Evolutionary conservation across 2,329 filamentous ascomycete genomes (phyloP).

Genomic region (Diaporthe vexans): DNA sequence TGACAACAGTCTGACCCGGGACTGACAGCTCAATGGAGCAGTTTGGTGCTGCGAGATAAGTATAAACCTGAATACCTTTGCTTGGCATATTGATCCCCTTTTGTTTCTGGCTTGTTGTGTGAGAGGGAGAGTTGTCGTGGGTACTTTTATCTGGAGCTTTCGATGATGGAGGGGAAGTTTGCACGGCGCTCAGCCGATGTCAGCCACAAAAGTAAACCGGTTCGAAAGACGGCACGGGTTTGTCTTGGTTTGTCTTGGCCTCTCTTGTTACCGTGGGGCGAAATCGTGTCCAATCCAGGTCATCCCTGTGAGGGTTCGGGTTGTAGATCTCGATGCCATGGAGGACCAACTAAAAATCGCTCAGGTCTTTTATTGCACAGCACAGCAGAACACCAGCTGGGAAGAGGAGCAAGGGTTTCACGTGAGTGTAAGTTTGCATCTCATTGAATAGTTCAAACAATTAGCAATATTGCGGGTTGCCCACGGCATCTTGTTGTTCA

Average conservation of each 20-base stretch:
- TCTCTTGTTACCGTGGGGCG: conserved; percentile 5
- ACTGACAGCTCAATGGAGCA: conserved; percentile 60
- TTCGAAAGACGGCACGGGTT: conserved; percentile 5
- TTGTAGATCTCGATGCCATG: background rate
- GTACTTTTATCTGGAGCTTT: background rate
- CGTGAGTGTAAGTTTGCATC: background rate
- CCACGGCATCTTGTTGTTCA: background rate
- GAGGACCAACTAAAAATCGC: too few species aligned
- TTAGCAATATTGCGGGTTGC: background rate
- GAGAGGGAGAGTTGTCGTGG: background rate
- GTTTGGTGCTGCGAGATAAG: conserved; percentile 55
- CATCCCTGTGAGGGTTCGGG: conserved; percentile 30
- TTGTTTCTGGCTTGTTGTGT: background rate
- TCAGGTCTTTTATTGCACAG: background rate
- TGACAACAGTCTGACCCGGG: conserved; percentile 53
- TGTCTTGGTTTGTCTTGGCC: conserved; percentile 24
- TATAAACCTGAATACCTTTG: conserved; percentile 56
- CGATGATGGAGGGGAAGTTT: conserved; percentile 13
- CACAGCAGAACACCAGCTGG: background rate
- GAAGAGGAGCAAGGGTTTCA: background rate
- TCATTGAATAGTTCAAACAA: background rate
- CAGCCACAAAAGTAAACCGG: conserved; percentile 14
- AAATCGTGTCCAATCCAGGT: background rate
- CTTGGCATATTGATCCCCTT: conserved; percentile 53
- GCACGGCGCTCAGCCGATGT: conserved; percentile 1